Base-by-base conservation (phyloP, 2,329 filamentous ascomycete genomes). In the Xylaria sp. region DNA sequence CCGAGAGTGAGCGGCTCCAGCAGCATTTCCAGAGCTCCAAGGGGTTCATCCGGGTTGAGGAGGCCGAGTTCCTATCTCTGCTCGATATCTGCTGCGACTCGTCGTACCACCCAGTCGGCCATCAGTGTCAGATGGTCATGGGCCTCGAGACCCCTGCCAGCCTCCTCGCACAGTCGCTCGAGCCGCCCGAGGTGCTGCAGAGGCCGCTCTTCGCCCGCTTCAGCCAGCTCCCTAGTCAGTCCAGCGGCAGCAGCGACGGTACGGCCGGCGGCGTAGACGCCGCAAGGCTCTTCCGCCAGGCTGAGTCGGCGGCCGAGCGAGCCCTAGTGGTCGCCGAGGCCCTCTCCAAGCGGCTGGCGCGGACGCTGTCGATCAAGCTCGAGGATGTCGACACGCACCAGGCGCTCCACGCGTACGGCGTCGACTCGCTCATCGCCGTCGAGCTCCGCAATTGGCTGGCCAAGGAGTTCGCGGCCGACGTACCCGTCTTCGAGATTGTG, bases 391-490 rank as follows among this genome's bases (percentile, higher is more conserved):
- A 74, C 44, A 15, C 63, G 1, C 52, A 61, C 13, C 67, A 69
- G 46, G 67, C 67, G 6, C 66, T 75, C 1, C 70, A 71, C 0
- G 72, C 68, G 2, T 72, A 70, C 46, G 74, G 74, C 3, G 70
- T 75, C 2, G 74, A 76, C 49, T 76, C 74, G 0, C 62, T 76
- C 4, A 68, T 76, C 44, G 74, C 74, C 0, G 69, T 76, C 1
- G 74, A 77, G 47, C 33, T 77, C 19, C 68, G 73, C 0, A 74
- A 72, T 29, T 76, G 73, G 72, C 69, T 76, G 0, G 46, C 47
- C 3, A 58, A 54, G 8, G 59, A 67, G 5, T 67, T 67, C 37
- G 44, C 48, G 10, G 63, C 62, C 1, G 49, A 47, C 4, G 59
- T 69, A 1, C 62, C 68, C 11, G 62, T 70, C 8, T 70, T 69